phyloP scores from a whole-genome alignment of 2,329 filamentous ascomycete genomes.

The Diaporthe sp. region DNA sequence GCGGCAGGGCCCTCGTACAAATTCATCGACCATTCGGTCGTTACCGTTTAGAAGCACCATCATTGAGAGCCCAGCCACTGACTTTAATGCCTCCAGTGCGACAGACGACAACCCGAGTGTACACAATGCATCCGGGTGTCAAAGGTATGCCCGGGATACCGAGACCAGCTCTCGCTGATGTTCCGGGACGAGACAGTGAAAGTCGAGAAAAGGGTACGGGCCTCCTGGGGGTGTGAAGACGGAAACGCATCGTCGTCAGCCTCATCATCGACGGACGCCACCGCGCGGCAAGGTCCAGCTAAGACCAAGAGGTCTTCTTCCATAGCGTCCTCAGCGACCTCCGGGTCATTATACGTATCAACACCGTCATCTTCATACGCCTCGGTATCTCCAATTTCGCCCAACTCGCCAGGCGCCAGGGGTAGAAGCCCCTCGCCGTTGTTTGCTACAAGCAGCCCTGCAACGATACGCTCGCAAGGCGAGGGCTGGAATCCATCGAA shows the following conservation, averaged over 20 bases:
- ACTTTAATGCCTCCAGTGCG: slow-evolving; percentile 60
- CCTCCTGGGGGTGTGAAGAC: slow-evolving; percentile 59
- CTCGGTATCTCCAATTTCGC: slow-evolving; percentile 36
- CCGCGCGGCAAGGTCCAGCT: neutral
- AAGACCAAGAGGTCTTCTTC: slow-evolving; percentile 36
- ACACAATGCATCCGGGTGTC: slow-evolving; percentile 73
- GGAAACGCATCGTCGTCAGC: slow-evolving; percentile 43
- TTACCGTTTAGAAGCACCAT: neutral
- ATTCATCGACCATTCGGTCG: no score
- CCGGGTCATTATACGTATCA: slow-evolving; percentile 31
- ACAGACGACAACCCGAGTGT: slow-evolving; percentile 71
- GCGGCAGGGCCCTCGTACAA: neutral
- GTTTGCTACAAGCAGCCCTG: neutral
- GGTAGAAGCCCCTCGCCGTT: slow-evolving; percentile 4
- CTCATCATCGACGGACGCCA: slow-evolving; percentile 40
- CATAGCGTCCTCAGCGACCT: slow-evolving; percentile 39
- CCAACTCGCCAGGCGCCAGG: neutral
- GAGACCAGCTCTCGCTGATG: slow-evolving; percentile 74
- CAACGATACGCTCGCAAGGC: neutral
- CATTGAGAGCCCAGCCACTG: slow-evolving; percentile 15
- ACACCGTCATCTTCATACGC: slow-evolving; percentile 37
- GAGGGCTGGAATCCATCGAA: neutral
- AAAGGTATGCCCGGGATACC: slow-evolving; percentile 74
- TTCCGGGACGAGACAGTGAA: slow-evolving; percentile 76
- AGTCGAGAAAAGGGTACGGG: slow-evolving; percentile 71